Conservation (phyloP, 495 filamentous ascomycete species). For the Thozetella sp. region DNA sequence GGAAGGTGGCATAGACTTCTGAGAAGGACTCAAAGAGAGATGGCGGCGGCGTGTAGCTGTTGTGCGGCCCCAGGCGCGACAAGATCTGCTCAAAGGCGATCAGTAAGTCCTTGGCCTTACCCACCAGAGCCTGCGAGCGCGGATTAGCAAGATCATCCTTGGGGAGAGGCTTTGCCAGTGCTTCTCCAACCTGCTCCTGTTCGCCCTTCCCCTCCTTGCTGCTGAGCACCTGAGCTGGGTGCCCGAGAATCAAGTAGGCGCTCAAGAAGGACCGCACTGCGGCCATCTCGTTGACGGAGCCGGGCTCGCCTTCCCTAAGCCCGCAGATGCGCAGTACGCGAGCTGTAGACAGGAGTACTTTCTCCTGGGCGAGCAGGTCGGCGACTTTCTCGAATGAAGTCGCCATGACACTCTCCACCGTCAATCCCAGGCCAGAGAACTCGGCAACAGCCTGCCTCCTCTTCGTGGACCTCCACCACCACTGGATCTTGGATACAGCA, state of each 20-base stretch:
- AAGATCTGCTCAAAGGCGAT: conserved; percentile 80
- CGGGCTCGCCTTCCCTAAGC: conserved; percentile 69
- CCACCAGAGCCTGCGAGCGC: conserved; percentile 74
- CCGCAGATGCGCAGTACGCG: conserved; percentile 76
- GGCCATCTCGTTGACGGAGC: conserved; percentile 72
- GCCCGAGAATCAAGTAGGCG: conserved; percentile 89
- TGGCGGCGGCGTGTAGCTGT: conserved; percentile 59
- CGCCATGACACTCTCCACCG: conserved; percentile 70
- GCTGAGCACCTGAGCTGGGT: conserved; percentile 88
- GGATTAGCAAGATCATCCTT: conserved; percentile 57
- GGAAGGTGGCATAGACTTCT: conserved; percentile 78
- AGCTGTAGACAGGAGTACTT: conserved; percentile 69
- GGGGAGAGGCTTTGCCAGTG: conserved; percentile 44
- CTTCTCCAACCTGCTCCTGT: conserved; percentile 69
- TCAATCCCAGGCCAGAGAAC: conserved; percentile 71
- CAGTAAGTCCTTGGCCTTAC: conserved; percentile 84
- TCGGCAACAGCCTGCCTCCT: conserved; percentile 62
- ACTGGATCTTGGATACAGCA: conserved; percentile 75
- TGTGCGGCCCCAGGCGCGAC: conserved; percentile 50
- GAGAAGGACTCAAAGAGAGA: conserved; percentile 62
- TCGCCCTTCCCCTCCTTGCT: conserved; percentile 70
- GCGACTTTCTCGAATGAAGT: conserved; percentile 84
- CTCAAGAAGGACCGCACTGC: conserved; percentile 89
- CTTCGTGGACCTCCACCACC: conserved; percentile 69
- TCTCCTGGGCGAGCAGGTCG: conserved; percentile 72